phyloP scores from a whole-genome alignment of 2,329 filamentous ascomycete genomes.

The Trichoderma cornu-damae region DNA sequence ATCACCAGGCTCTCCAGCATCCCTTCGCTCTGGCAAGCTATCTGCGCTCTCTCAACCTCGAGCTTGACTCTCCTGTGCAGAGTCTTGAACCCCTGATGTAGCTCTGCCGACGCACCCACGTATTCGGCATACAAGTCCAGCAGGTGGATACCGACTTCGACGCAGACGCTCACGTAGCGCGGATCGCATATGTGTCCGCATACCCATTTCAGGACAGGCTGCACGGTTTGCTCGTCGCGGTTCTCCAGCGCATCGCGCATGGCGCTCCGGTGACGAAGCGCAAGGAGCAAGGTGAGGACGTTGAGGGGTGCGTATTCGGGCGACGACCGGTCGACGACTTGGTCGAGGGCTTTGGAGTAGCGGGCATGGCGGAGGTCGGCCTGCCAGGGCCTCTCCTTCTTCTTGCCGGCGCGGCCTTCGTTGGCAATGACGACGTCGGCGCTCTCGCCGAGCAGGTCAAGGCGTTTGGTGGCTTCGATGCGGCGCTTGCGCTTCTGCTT shows the following conservation, averaged over 20 bases:
- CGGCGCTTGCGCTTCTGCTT: slow-evolving; percentile 63
- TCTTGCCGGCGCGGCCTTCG: slow-evolving; percentile 45
- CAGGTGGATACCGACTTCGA: slow-evolving; percentile 75
- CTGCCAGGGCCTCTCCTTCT: slow-evolving; percentile 73
- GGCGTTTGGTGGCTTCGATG: slow-evolving; percentile 43
- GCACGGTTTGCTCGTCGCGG: slow-evolving; percentile 73
- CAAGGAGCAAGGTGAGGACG: slow-evolving; percentile 72
- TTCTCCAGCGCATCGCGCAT: slow-evolving; percentile 73
- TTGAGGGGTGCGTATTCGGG: slow-evolving; percentile 55
- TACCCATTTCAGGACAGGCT: slow-evolving; percentile 80
- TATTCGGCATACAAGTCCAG: slow-evolving; percentile 84
- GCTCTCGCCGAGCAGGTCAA: slow-evolving; percentile 78
- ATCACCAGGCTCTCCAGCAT: slow-evolving; percentile 72
- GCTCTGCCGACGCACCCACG: slow-evolving; percentile 64
- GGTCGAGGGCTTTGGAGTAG: slow-evolving; percentile 73
- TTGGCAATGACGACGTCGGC: slow-evolving; percentile 86
- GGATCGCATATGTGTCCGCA: slow-evolving; percentile 76
- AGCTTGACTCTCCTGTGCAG: slow-evolving; percentile 66
- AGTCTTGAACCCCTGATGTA: slow-evolving; percentile 64
- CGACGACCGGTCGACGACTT: slow-evolving; percentile 56
- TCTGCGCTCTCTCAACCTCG: slow-evolving; percentile 78
- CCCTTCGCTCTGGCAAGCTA: slow-evolving; percentile 74
- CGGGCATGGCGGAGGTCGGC: slow-evolving; percentile 70
- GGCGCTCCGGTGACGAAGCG: slow-evolving; percentile 81
- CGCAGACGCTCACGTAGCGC: slow-evolving; percentile 71